Percentiles rank a stretch among this genome's conserved stretches.
Conservation (phyloP, 768 basidiomycete species). For the Amanita rubescens region DNA sequence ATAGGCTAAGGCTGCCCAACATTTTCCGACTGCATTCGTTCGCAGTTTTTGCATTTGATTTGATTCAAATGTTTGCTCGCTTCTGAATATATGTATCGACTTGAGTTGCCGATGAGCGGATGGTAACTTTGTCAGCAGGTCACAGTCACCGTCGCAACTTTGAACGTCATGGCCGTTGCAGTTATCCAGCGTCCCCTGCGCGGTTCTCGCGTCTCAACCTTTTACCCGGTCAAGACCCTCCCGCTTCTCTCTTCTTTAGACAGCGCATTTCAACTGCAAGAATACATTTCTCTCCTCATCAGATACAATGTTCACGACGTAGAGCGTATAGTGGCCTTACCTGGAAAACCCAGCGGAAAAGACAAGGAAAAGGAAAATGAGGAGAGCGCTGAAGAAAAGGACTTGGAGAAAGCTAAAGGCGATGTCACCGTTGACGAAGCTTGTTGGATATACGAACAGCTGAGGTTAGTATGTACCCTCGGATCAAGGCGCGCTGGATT, state of each 20-base stretch:
- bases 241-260: conserved; percentile 70
- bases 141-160: no score
- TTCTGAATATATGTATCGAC: no score
- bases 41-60: no score
- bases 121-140: no score
- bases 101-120: no score
- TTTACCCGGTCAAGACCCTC: conserved; percentile 68
- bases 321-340: conserved; percentile 69
- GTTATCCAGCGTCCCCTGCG: conserved; percentile 61
- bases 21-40: no score
- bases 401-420: conserved; percentile 27
- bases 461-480: conserved; percentile 30
- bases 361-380: conserved; percentile 17
- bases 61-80: no score
- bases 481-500: not conserved
- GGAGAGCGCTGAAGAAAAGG: conserved; percentile 21
- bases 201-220: conserved; percentile 71
- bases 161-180: conserved; percentile 24
- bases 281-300: conserved; percentile 87
- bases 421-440: conserved; percentile 68
- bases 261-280: conserved; percentile 92
- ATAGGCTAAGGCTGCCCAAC: no score
- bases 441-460: conserved; percentile 74
- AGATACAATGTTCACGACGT: conserved; percentile 86
- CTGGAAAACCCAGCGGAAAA: conserved; percentile 38